Base-by-base conservation (phyloP, 2,329 filamentous ascomycete genomes). In the Arthrobotrys pseudoclavata region DNA sequence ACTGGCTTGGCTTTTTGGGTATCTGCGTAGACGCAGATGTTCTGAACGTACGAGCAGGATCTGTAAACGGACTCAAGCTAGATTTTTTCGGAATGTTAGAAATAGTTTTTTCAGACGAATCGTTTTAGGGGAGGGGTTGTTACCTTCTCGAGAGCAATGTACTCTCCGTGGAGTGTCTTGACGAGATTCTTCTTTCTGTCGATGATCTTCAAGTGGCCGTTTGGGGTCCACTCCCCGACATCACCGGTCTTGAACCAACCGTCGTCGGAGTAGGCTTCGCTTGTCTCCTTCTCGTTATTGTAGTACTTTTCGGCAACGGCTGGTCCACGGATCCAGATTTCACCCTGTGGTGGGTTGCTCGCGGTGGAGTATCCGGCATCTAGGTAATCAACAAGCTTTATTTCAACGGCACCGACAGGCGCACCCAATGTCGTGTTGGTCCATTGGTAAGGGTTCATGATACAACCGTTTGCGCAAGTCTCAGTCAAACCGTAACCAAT, bases 111-210 rank as follows among this genome's bases (percentile, higher is more conserved):
- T n/a, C 3, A 13, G 29, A 34, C 2, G 22, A 34, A 10, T 37
- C 18, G 13, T 37, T 29, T n/a, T 3, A 24, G 2, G 37, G 29
- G 42, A 9, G 42, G 42, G 2, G 31, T 61, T 5, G 12, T 45
- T 75, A 81, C 80, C 83, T 88, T 97, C 86, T 98, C 95, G 3
- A 99, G 88, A 22, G 95, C 96, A 83, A 98, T 96, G 85, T 98
- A 98, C 87, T 98, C 95, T 81, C 95, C 95, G 77, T 94, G 94
- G 80, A 93, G 89, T 79, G 96, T 94, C 90, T 98, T 98, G 84
- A 98, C 92, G 69, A 98, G 87, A 85, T 98, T 98, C 90, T 98
- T 98, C 89, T 97, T 94, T 81, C 95, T 93, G 84, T 98, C 95
- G 82, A 98, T 94, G 83, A 98, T 91, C 81, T 87, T 89, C 80